phyloP scores from a whole-genome alignment of 768 basidiomycete genomes.

The Pilatotrama ljubarskyi region DNA sequence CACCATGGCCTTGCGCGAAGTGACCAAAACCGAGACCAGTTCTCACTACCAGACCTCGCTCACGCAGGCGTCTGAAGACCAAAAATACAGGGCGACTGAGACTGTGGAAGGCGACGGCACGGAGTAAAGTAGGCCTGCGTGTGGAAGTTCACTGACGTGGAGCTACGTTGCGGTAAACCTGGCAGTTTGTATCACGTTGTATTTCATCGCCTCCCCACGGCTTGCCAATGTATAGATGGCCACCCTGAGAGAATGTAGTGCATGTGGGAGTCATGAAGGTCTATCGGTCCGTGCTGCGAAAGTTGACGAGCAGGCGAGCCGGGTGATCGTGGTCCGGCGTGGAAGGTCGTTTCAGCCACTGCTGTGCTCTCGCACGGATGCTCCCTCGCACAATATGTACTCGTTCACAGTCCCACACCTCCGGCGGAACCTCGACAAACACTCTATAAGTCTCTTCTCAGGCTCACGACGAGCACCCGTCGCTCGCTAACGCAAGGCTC shows the following conservation, averaged over 20 bases:
- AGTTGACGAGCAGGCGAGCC: background rate
- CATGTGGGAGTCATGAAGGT: background rate
- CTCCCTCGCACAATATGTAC: constrained; percentile 4
- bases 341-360: constrained; percentile 13
- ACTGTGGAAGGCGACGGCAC: constrained; percentile 36
- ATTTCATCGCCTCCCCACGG: constrained; percentile 10
- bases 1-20: constrained; percentile 95
- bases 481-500: background rate
- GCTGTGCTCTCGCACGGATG: constrained; percentile 18
- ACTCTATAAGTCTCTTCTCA: constrained; percentile 9
- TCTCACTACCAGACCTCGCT: constrained; percentile 85
- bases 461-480: constrained; percentile 3
- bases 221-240: constrained; percentile 1
- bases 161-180: constrained; percentile 12
- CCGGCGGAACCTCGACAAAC: background rate
- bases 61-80: constrained; percentile 78
- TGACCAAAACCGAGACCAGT: constrained; percentile 94
- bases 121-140: constrained; percentile 4
- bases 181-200: constrained; percentile 13
- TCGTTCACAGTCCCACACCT: constrained; percentile 2
- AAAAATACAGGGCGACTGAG: constrained; percentile 66
- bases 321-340: constrained; percentile 9
- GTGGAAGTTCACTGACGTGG: constrained; percentile 16
- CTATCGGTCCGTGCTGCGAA: constrained; percentile 3
- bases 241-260: constrained; percentile 4